phyloP scores from a whole-genome alignment of 257 asterid genomes.

The Primulina tabacum region DNA sequence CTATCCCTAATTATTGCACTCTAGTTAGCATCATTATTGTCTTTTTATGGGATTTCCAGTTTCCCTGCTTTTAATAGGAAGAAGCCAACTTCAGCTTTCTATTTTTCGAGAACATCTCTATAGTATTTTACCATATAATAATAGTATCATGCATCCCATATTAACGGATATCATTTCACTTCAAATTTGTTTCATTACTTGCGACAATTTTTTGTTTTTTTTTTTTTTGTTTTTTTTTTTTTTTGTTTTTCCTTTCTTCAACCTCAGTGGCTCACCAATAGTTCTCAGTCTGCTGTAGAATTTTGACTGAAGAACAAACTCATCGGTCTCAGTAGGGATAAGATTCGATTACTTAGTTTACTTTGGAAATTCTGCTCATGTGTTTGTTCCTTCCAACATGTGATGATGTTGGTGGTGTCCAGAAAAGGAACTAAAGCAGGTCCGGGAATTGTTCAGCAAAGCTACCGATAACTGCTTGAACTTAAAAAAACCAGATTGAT shows the following conservation, averaged over 20 bases:
- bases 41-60: background rate
- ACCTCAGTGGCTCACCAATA: background rate
- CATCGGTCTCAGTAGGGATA: background rate
- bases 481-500: slow-evolving; percentile 72
- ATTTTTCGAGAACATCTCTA: background rate
- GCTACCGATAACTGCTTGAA: slow-evolving; percentile 84
- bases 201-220: background rate
- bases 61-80: background rate
- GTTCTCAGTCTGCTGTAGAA: background rate
- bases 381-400: background rate
- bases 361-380: background rate
- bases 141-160: too few relatives aligned
- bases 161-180: too few relatives aligned
- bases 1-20: background rate
- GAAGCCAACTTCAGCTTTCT: too few relatives aligned
- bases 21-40: background rate
- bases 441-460: slow-evolving; percentile 74
- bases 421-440: slow-evolving; percentile 81
- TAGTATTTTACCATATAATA: too few relatives aligned
- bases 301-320: background rate
- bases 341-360: background rate
- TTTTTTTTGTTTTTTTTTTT: background rate
- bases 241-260: background rate
- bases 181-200: background rate
- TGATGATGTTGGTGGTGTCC: slow-evolving; percentile 19